phyloP scores from a whole-genome alignment of 768 basidiomycete genomes.

The Chiua virens region DNA sequence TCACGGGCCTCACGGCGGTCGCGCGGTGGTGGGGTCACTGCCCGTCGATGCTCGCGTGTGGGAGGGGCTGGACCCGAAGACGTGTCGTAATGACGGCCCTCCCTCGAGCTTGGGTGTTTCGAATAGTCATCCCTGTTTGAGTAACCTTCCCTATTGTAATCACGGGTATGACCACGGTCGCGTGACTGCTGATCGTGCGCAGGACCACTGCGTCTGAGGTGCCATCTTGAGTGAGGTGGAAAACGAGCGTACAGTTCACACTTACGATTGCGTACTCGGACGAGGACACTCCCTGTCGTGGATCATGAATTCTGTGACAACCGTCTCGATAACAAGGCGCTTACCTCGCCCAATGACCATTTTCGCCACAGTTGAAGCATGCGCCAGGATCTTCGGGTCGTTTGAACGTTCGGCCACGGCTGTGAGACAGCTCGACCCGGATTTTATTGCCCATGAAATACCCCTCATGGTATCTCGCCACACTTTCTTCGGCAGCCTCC shows the following conservation, averaged over 20 bases:
- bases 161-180: constrained; percentile 58
- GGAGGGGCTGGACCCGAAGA: constrained; percentile 38
- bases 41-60: constrained; percentile 59
- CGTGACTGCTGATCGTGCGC: constrained; percentile 52
- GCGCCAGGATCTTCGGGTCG: constrained; percentile 84
- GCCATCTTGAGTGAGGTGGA: constrained; percentile 3
- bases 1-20: constrained; percentile 76
- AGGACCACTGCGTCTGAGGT: constrained; percentile 38
- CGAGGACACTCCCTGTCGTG: constrained; percentile 69
- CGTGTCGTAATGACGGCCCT: constrained; percentile 59
- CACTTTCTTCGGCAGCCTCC: constrained; percentile 83
- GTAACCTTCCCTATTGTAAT: constrained; percentile 46
- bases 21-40: constrained; percentile 59
- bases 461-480: constrained; percentile 86
- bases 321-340: constrained; percentile 16
- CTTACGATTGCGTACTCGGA: constrained; percentile 48
- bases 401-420: constrained; percentile 78
- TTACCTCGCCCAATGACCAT: constrained; percentile 89
- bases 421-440: constrained; percentile 82
- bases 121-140: constrained; percentile 59
- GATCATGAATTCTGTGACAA: constrained; percentile 3
- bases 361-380: constrained; percentile 84
- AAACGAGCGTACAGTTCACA: constrained; percentile 11
- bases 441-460: constrained; percentile 93
- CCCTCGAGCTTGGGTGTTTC: constrained; percentile 43